These are phyloP conservation scores for Leptographium galeiforme DNA, from an alignment of 2,329 filamentous ascomycete genomes.

Conservation along the genomic window DNA sequence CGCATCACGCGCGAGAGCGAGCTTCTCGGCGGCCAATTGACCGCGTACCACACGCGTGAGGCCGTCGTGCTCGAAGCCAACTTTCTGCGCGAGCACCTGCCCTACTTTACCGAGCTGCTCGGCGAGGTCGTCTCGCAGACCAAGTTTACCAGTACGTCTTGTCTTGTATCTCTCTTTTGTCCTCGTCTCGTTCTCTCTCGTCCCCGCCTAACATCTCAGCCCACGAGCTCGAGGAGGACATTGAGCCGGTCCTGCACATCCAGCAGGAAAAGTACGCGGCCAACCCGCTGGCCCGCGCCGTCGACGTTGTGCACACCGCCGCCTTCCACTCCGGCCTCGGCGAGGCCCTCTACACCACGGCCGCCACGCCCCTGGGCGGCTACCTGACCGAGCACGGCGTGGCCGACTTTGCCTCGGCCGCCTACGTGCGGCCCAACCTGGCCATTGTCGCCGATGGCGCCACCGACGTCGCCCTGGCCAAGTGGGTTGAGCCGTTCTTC, in stretches of 20 bases:
- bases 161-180: not conserved
- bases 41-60: conserved; percentile 81
- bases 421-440: conserved; percentile 82
- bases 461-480: conserved; percentile 58
- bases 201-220: conserved; percentile 32
- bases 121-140: conserved; percentile 82
- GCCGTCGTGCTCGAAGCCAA: conserved; percentile 83
- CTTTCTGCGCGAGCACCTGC: conserved; percentile 90
- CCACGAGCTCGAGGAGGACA: conserved; percentile 82
- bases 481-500: conserved; percentile 94
- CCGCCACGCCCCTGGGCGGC: conserved; percentile 57
- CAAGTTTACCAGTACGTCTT: conserved; percentile 60
- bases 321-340: conserved; percentile 94
- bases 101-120: conserved; percentile 93
- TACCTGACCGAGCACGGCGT: conserved; percentile 70
- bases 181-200: not conserved
- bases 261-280: conserved; percentile 62
- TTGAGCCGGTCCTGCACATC: conserved; percentile 61
- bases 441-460: conserved; percentile 85
- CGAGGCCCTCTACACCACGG: conserved; percentile 58
- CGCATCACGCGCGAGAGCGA: conserved; percentile 92
- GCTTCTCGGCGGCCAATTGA: conserved; percentile 83
- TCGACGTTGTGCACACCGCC: conserved; percentile 73
- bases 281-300: conserved; percentile 52
- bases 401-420: conserved; percentile 60